Evolutionary conservation across 352 stramenopile genomes (phyloP).

Genomic region (Ophiocytium majus): DNA sequence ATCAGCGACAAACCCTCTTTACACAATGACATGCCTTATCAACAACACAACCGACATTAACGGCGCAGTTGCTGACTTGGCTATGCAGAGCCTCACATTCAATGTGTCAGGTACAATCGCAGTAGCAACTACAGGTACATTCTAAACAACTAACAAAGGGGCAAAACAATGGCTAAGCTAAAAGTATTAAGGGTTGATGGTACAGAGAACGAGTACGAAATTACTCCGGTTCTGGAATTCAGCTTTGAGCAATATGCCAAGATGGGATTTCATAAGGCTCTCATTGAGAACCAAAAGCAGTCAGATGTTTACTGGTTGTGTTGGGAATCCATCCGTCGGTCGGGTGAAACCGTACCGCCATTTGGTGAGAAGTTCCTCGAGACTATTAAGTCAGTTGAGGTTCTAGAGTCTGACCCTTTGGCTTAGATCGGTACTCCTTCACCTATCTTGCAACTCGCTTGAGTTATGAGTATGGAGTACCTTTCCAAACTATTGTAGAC

Average conservation of each 20-base stretch:
- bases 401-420: slow-evolving; percentile 15
- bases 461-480: neutral
- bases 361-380: neutral
- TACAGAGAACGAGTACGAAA: neutral
- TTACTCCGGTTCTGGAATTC: neutral
- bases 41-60: neutral
- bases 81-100: neutral
- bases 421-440: neutral
- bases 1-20: slow-evolving; percentile 6
- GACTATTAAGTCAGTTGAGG: neutral
- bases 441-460: neutral
- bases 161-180: slow-evolving; percentile 6
- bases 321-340: neutral
- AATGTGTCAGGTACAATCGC: slow-evolving; percentile 10
- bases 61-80: neutral
- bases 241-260: slow-evolving; percentile 2
- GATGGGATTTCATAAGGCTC: slow-evolving; percentile 1
- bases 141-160: slow-evolving; percentile 14
- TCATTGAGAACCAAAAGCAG: neutral
- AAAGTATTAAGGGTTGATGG: neutral
- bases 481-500: neutral
- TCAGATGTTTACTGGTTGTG: neutral
- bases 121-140: neutral
- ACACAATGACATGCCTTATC: slow-evolving; percentile 15
- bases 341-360: neutral